Evolutionary conservation across 768 basidiomycete genomes (phyloP).

Genomic region (Cystoderma amianthinum): DNA sequence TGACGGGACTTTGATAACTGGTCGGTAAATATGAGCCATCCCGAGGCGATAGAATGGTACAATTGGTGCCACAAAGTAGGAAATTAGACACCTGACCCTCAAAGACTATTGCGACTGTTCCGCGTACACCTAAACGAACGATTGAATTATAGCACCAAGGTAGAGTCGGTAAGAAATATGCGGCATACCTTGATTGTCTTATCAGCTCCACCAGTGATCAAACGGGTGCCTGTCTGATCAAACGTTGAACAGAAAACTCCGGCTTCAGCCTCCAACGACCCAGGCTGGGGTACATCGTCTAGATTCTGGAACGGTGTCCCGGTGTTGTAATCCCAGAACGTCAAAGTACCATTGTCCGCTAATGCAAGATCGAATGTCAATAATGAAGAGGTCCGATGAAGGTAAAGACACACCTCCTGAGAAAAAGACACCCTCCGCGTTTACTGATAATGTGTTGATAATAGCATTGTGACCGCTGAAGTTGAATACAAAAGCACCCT

Average conservation of each 20-base stretch:
- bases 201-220: slow-evolving; percentile 96
- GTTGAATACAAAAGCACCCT: slow-evolving; percentile 94
- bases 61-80: too few species aligned
- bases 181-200: slow-evolving; percentile 91
- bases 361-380: slow-evolving; percentile 1
- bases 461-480: slow-evolving; percentile 96
- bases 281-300: slow-evolving; percentile 93
- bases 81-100: neutral
- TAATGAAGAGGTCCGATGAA: neutral
- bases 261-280: slow-evolving; percentile 96
- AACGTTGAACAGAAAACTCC: slow-evolving; percentile 97
- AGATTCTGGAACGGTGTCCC: slow-evolving; percentile 93
- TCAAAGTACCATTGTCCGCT: slow-evolving; percentile 91
- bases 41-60: neutral
- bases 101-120: slow-evolving; percentile 53
- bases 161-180: slow-evolving; percentile 1
- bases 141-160: neutral
- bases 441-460: slow-evolving; percentile 92
- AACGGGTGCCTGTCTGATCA: slow-evolving; percentile 87
- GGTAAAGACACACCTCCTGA: slow-evolving; percentile 70
- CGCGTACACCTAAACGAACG: slow-evolving; percentile 45
- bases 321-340: slow-evolving; percentile 92
- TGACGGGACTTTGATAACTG: neutral
- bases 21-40: neutral
- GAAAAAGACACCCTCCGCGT: slow-evolving; percentile 94